Conservation (phyloP, 2,329 filamentous ascomycete genomes). For the Cercospora sp. region DNA sequence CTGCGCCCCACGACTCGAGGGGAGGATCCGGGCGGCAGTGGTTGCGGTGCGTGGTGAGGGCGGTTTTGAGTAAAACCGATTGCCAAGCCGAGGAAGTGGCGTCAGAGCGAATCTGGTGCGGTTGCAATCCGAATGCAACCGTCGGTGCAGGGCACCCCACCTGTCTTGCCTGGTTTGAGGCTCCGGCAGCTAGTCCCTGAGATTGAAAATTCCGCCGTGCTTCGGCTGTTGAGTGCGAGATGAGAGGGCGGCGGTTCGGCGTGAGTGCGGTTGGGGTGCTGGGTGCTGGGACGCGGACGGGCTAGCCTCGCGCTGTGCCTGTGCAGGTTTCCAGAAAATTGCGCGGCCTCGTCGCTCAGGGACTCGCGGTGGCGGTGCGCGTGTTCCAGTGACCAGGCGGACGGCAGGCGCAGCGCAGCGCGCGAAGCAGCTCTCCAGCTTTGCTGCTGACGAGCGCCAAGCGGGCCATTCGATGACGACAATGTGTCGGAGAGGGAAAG, state of each 20-base stretch:
- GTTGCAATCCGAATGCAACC: slow-evolving; percentile 5
- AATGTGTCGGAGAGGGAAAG: slow-evolving; percentile 11
- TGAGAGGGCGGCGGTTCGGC: background rate
- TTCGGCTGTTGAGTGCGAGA: slow-evolving; percentile 11
- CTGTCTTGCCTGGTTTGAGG: background rate
- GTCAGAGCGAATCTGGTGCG: slow-evolving; percentile 4
- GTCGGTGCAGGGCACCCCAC: slow-evolving; percentile 10
- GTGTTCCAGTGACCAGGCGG: slow-evolving; percentile 3
- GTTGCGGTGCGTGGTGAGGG: background rate
- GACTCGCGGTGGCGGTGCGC: background rate
- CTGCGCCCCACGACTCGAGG: slow-evolving; percentile 5
- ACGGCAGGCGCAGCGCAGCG: background rate
- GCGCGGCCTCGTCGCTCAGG: background rate
- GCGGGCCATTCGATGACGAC: slow-evolving; percentile 21
- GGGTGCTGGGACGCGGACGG: background rate
- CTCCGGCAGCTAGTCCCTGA: background rate
- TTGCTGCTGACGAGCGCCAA: slow-evolving; percentile 18
- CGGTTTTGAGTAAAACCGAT: slow-evolving; percentile 1
- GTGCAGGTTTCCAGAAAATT: background rate
- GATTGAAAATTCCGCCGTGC: slow-evolving; percentile 11
- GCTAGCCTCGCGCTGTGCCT: background rate
- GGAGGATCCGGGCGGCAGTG: background rate
- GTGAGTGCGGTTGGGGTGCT: background rate
- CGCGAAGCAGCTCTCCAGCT: background rate
- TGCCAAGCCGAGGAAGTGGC: slow-evolving; percentile 15